Percentiles rank a stretch among this genome's conserved stretches.
Conservation (phyloP, 2,329 filamentous ascomycete genomes). For the Scytalidium sp. region DNA sequence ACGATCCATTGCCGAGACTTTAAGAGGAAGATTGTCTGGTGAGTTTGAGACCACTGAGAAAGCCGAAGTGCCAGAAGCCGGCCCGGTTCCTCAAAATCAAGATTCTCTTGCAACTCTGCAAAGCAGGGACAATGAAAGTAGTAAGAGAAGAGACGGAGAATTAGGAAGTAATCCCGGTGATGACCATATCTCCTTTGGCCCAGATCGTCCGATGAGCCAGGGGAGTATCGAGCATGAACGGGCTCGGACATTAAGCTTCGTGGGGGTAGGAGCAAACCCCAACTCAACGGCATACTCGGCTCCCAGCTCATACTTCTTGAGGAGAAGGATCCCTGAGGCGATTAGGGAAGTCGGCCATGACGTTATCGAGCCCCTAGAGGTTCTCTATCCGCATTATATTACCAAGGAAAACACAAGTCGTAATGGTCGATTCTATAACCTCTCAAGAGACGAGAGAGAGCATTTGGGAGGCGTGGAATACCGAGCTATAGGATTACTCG, state of each 20-base stretch:
- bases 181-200: background rate
- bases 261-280: slow-evolving; percentile 11
- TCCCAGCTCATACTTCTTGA: background rate
- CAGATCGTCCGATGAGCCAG: background rate
- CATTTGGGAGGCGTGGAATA: slow-evolving; percentile 63
- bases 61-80: background rate
- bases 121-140: background rate
- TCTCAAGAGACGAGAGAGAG: slow-evolving; percentile 51
- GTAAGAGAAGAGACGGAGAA: no score
- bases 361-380: background rate
- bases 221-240: background rate
- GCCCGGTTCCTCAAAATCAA: background rate
- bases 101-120: background rate
- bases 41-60: background rate
- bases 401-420: slow-evolving; percentile 35
- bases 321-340: background rate
- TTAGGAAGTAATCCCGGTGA: background rate
- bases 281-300: slow-evolving; percentile 8
- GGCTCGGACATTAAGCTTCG: slow-evolving; percentile 14
- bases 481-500: slow-evolving; percentile 56
- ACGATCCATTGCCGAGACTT: background rate
- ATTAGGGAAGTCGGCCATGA: background rate
- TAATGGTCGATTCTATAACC: slow-evolving; percentile 53
- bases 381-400: slow-evolving; percentile 20
- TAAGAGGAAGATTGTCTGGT: background rate